Evolutionary conservation across 495 filamentous ascomycete genomes (phyloP), one percentile per base, ranked within the genome.

Genomic region (Alectoria sarmentosa): DNA sequence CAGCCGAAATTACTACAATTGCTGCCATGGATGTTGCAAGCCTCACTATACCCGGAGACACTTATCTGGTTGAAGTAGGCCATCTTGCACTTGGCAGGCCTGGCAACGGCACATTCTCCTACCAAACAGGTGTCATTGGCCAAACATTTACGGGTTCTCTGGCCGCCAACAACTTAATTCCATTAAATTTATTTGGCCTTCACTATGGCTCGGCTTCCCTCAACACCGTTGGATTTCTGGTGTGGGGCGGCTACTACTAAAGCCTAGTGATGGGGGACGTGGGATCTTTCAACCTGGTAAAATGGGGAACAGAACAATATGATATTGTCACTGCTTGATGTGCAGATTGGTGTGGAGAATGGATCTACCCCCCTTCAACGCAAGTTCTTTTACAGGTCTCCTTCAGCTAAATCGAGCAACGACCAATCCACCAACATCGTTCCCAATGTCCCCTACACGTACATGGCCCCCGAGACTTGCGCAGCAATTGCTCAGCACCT

Each of bases 221-320:
- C 13, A 64, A 66, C 5, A 76, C 81, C 63, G 62, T 72, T 9
- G 80, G 76, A 2, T 81, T 77, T 7, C 69, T 83, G 46, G 65
- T 76, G 34, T 75, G 80, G 52, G 82, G 82, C 6, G 82, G 82
- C 0, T 85, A 80, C 68, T 80, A 85, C 66, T 73, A 78, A 56
- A 76, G 71, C 57, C 71, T 79, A 34, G 65, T 80, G n/a, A 34
- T 77, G n/a, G 69, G 70, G 0, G 62, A 72, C 19, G 66, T 73
- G 13, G 69, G 60, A 39, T 38, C 65, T 1, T 60, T 64, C 39
- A 21, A 60, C 4, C 26, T 67, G 30, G 26, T 10, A 9, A 14
- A 34, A n/a, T 21, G 44, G n/a, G 3, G 0, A n/a, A 17, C 30
- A 10, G 21, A 48, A 60, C 54, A 23, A 49, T 0, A 0, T 46